Base-by-base conservation (phyloP, 2,329 filamentous ascomycete species). In the Penicillium janthinellum region DNA sequence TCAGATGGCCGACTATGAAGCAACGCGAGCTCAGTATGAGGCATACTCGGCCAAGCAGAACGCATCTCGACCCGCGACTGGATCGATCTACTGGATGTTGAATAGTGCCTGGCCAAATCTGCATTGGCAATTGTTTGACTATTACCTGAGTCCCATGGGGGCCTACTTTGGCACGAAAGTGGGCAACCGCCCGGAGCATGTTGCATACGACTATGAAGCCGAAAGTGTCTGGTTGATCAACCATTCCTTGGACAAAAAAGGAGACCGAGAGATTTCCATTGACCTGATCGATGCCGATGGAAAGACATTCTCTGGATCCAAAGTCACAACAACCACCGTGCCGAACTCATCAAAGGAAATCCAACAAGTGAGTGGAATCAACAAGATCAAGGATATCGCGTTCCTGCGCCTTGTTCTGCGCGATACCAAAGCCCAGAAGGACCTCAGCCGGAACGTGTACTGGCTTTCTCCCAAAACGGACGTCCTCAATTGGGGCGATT, bases 81-180 rank as follows among this genome's bases (percentile, higher is more conserved):
- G 86, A 0, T 51, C 84, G 0, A 82, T 89, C 15, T 89, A 89
- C 74, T 89, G 86, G 86, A 88, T 89, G 86, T 71, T 88, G 55
- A 88, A 87, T 64, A 82, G 82, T 48, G 86, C 86, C 0, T 89
- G 86, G 85, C 86, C 87, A 0, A 83, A 80, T 56, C 73, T 89
- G 31, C 86, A 88, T 67, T 89, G 87, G 86, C 84, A 85, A 55
- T 72, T 88, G 5, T 87, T 88, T 67, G 86, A 88, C 64, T 85
- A 86, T 69, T 88, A 88, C 62, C 71, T 88, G 42, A 82, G 81
- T 22, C 82, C 85, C 0, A 82, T 80, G 0, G 86, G 84, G 0
- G 79, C 83, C 0, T 88, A 86, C 62, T 88, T 83, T 59, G 86
- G 87, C 3, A 79, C 81, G 15, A 88, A 88, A 69, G 71, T 79